Percentiles rank a stretch among this genome's conserved stretches.
phyloP scores from a whole-genome alignment of 2,329 filamentous ascomycete genomes.

The Aureobasidium sp. region DNA sequence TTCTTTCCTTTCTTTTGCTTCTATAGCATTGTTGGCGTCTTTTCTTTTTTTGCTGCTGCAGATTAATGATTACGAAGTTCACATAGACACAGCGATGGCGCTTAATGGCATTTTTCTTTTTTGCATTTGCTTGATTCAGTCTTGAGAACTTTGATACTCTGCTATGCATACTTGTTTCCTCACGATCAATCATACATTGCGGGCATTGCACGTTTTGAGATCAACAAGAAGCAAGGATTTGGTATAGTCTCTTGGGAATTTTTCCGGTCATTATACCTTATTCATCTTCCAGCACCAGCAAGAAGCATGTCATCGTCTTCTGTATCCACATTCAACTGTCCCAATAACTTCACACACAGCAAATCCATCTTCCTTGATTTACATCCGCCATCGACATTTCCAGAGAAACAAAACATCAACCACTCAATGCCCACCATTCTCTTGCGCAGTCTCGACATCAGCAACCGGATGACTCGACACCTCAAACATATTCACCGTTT shows the following conservation, averaged over 20 bases:
- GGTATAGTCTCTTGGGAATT: neutral
- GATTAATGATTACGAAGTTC: neutral
- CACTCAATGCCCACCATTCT: neutral
- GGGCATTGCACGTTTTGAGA: too few relatives aligned
- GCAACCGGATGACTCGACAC: slow-evolving; percentile 35
- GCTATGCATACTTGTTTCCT: neutral
- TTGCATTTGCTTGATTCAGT: neutral
- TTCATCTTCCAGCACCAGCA: neutral
- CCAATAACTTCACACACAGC: neutral
- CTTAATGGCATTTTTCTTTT: neutral
- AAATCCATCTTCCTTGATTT: neutral
- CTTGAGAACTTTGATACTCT: neutral
- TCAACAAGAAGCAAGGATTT: neutral
- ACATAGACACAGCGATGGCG: neutral
- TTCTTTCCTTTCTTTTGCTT: neutral
- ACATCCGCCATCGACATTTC: neutral
- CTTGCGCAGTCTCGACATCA: slow-evolving; percentile 29
- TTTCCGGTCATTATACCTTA: neutral
- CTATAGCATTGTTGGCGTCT: neutral
- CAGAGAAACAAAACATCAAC: neutral
- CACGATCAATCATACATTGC: too few relatives aligned
- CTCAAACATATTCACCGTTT: slow-evolving; percentile 38
- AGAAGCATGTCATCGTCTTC: neutral
- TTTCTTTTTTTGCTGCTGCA: neutral
- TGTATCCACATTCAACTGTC: neutral